Evolutionary conservation across 257 asterid genomes (phyloP), one percentile per base, ranked within the genome.

Genomic region (Solanum paucissectum): DNA sequence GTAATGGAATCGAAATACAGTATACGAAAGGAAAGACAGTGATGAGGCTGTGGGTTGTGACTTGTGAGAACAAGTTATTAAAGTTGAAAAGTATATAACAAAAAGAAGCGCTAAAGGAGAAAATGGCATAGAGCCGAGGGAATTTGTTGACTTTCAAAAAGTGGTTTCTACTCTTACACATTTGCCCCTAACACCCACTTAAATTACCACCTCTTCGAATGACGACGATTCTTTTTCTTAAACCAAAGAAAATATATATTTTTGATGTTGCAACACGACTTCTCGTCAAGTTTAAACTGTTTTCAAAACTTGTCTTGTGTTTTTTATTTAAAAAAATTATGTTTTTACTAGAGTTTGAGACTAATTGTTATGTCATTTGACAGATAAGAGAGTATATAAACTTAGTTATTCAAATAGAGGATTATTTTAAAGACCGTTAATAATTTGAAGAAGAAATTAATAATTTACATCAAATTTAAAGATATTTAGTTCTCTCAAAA

Each of bases 71-170:
- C 25, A 76, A 76, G 18, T 27, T 55, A 6, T 20, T 55, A 7
- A 55, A 18, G 68, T 7, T 29, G 64, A 81, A 18, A 9, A 29
- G 85, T 81, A 49, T 79, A 12, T 46, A 14, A 14, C 18, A 2
- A 27, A 27, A 49, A 20, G 68, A 81, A 49, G 85, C 85, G 84
- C 84, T 79, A 79, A 79, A 44, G 64, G 37, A 14, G 33, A 79
- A 77, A 38, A 37, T 37, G 55, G 21, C 83, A 37, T 4, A 38
- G 23, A 14, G 66, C 64, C 84, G 69, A 81, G 85, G 85, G 85
- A 81, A 81, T 49, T 81, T 81, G 69, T 81, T 81, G 85, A 81
- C 85, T 81, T 81, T 81, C 68, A 46, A 81, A 81, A 29, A 81
- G 85, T 49, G 44, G 12, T 81, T 49, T 81, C 29, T 49, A 29